Evolutionary conservation across 169 alveolate genomes (phyloP).

Genomic region (Cryptosporidium viatorum): DNA sequence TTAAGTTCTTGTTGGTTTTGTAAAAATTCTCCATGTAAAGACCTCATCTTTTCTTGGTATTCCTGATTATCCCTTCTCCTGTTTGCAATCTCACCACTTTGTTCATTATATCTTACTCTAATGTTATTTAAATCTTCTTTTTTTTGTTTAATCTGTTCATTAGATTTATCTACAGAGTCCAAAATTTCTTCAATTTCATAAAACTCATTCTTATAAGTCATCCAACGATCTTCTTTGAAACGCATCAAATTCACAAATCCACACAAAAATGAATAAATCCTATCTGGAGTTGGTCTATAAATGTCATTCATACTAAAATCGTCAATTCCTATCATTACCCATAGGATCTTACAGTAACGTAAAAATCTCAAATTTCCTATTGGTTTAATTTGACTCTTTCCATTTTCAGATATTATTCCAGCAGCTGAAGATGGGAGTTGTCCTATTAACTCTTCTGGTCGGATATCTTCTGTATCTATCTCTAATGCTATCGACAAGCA

Average conservation of each 20-base stretch:
- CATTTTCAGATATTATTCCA: constrained; percentile 62
- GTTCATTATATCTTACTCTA: constrained; percentile 50
- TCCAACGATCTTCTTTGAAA: constrained; percentile 73
- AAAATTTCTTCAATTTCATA: constrained; percentile 58
- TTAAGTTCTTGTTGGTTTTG: constrained; percentile 68
- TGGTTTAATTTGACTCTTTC: constrained; percentile 55
- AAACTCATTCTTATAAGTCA: constrained; percentile 62
- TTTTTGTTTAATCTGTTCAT: constrained; percentile 65
- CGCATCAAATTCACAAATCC: constrained; percentile 74
- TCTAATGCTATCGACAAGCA: constrained; percentile 69
- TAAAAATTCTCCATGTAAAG: constrained; percentile 60
- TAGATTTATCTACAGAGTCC: constrained; percentile 51
- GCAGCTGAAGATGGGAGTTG: constrained; percentile 54
- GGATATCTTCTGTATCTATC: constrained; percentile 63
- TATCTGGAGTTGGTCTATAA: constrained; percentile 69
- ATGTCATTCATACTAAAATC: constrained; percentile 71
- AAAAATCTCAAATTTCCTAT: constrained; percentile 71
- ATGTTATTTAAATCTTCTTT: constrained; percentile 56
- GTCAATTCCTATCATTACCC: constrained; percentile 70
- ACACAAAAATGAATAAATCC: constrained; percentile 54
- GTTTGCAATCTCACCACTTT: constrained; percentile 42
- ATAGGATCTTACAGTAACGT: constrained; percentile 54
- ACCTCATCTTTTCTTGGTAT: constrained; percentile 61
- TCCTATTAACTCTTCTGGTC: constrained; percentile 64
- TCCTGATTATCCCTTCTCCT: constrained; percentile 67